Evolutionary conservation across 2,329 filamentous ascomycete species (phyloP).

Genomic region (Colletotrichum melonis): DNA sequence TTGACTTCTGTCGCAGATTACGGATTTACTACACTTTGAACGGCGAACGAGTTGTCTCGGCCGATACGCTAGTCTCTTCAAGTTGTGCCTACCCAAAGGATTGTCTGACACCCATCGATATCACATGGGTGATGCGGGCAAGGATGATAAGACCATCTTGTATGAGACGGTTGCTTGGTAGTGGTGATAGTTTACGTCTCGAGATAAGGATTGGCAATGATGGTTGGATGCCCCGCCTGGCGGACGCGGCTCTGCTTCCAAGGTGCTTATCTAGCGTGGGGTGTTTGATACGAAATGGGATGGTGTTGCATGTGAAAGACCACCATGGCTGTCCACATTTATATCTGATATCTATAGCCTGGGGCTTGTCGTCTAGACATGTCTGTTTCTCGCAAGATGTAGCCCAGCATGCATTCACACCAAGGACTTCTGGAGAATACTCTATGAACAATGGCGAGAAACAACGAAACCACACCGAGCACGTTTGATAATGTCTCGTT

Average conservation of each 20-base stretch:
- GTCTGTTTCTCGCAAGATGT: not conserved
- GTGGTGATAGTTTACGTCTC: not conserved
- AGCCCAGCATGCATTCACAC: not conserved
- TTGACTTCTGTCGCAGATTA: no score
- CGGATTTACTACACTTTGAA: no score
- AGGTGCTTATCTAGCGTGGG: not conserved
- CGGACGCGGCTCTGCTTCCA: not conserved
- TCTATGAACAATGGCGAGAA: no score
- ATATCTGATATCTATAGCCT: not conserved
- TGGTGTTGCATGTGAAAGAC: not conserved
- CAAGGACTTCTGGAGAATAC: no score
- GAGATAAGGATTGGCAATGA: not conserved
- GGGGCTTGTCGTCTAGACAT: not conserved
- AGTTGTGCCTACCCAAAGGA: no score
- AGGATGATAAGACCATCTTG: not conserved
- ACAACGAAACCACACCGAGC: not conserved
- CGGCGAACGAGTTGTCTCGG: not conserved
- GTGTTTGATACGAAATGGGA: not conserved
- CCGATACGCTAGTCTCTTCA: not conserved
- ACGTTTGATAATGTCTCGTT: not conserved
- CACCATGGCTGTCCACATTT: not conserved
- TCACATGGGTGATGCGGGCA: not conserved
- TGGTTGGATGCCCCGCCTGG: not conserved
- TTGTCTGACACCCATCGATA: no score
- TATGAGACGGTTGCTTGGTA: not conserved